Evolutionary conservation across 768 basidiomycete species (phyloP).

Genomic region (Boletellus ananiceps): DNA sequence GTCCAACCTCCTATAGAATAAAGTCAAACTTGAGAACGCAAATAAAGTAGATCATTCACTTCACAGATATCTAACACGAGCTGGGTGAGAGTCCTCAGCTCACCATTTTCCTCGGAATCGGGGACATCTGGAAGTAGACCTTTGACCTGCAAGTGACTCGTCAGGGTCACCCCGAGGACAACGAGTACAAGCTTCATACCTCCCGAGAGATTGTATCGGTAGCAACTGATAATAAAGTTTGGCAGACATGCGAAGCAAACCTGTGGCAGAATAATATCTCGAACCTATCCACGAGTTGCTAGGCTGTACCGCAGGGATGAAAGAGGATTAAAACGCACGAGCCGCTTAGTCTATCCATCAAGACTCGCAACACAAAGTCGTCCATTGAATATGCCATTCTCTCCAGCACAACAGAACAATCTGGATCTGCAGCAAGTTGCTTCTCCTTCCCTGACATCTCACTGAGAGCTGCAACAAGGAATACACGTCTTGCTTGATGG

Average conservation of each 20-base stretch:
- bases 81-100: constrained; percentile 60
- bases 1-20: constrained; percentile 59
- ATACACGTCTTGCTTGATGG: constrained; percentile 61
- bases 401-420: constrained; percentile 88
- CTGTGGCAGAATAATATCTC: constrained; percentile 67
- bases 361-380: constrained; percentile 89
- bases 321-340: constrained; percentile 55
- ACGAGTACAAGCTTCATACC: constrained; percentile 34
- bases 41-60: constrained; percentile 36
- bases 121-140: constrained; percentile 50
- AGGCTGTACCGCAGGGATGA: constrained; percentile 4
- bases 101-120: constrained; percentile 51
- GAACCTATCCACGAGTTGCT: constrained; percentile 40
- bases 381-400: constrained; percentile 92
- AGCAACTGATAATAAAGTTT: constrained; percentile 76
- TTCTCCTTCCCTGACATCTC: constrained; percentile 89
- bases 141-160: constrained; percentile 38
- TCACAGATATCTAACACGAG: constrained; percentile 62
- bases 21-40: constrained; percentile 13
- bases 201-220: constrained; percentile 63
- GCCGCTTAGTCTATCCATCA: constrained; percentile 81
- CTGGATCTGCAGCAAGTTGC: constrained; percentile 87
- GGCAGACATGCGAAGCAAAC: constrained; percentile 94
- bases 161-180: not conserved
- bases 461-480: constrained; percentile 75